Conservation (phyloP, 495 filamentous ascomycete species). For the Annulohypoxylon maeteangense region DNA sequence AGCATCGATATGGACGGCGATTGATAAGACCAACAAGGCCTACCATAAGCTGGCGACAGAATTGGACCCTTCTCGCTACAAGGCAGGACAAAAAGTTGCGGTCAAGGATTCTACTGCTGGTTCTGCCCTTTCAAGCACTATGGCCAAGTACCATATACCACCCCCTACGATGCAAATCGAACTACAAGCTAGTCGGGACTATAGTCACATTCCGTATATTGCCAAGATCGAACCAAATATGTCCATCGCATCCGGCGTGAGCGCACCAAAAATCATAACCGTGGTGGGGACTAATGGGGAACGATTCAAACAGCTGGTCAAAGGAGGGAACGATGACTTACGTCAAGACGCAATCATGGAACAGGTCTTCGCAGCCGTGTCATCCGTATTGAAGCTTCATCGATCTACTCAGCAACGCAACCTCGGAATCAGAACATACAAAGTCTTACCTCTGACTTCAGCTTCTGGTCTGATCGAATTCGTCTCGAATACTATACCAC, state of each 20-base stretch:
- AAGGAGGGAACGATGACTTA: constrained; percentile 93
- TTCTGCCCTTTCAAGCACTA: constrained; percentile 63
- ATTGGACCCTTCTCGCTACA: constrained; percentile 66
- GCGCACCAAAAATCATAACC: constrained; percentile 90
- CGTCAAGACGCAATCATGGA: constrained; percentile 99
- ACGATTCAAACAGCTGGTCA: constrained; percentile 89
- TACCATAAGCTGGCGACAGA: constrained; percentile 81
- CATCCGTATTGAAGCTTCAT: constrained; percentile 84
- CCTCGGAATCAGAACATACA: constrained; percentile 91
- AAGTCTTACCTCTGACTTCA: constrained; percentile 86
- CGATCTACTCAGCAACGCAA: constrained; percentile 87
- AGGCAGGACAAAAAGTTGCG: constrained; percentile 70
- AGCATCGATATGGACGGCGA: constrained; percentile 68
- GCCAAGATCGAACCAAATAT: constrained; percentile 74
- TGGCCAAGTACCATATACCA: constrained; percentile 73
- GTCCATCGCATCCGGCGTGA: constrained; percentile 87
- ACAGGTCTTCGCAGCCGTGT: constrained; percentile 97
- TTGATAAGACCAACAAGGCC: constrained; percentile 75
- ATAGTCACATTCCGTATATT: constrained; percentile 77
- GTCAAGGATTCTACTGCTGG: constrained; percentile 69
- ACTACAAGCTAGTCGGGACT: constrained; percentile 77
- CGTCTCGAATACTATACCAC: constrained; percentile 87
- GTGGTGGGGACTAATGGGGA: constrained; percentile 78
- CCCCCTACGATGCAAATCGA: constrained; percentile 90
- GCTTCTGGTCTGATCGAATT: constrained; percentile 96